A percentile compares a stretch with the other conserved stretches of the same genome.
Conservation (phyloP, 202 grass and related monocot genomes). For the Brachypodium distachyon region DNA sequence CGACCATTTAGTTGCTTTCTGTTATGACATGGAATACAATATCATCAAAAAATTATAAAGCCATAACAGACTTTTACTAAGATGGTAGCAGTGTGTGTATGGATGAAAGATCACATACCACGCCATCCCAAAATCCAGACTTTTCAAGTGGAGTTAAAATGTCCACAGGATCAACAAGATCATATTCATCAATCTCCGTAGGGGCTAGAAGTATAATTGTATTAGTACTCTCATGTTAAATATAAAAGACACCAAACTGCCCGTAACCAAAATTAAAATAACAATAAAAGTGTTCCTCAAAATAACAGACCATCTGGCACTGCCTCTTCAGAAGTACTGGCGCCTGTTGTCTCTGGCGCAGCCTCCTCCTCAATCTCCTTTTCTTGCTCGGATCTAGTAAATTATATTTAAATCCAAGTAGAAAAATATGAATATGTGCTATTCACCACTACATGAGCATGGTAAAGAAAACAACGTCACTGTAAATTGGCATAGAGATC, state of each 20-base stretch:
- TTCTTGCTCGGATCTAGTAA: constrained; percentile 92
- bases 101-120: constrained; percentile 53
- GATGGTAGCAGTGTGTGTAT: not conserved
- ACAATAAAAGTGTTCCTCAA: not conserved
- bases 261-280: constrained; percentile 16
- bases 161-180: constrained; percentile 97
- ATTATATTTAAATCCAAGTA: constrained; percentile 10
- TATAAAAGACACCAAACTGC: not conserved
- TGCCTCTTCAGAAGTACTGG: constrained; percentile 55
- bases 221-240: constrained; percentile 1
- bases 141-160: constrained; percentile 93
- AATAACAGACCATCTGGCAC: constrained; percentile 52
- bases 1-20: constrained; percentile 99
- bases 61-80: not conserved
- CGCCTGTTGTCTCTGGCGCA: constrained; percentile 49
- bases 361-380: constrained; percentile 85
- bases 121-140: constrained; percentile 96
- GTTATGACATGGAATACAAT: constrained; percentile 30
- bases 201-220: constrained; percentile 53
- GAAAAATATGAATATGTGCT: not conserved
- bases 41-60: constrained; percentile 9
- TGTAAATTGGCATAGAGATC: not conserved
- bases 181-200: constrained; percentile 95
- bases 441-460: not conserved
- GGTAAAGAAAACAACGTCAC: not conserved